Conservation (phyloP, 2,329 filamentous ascomycete genomes). For the Paecilomyces formosus region DNA sequence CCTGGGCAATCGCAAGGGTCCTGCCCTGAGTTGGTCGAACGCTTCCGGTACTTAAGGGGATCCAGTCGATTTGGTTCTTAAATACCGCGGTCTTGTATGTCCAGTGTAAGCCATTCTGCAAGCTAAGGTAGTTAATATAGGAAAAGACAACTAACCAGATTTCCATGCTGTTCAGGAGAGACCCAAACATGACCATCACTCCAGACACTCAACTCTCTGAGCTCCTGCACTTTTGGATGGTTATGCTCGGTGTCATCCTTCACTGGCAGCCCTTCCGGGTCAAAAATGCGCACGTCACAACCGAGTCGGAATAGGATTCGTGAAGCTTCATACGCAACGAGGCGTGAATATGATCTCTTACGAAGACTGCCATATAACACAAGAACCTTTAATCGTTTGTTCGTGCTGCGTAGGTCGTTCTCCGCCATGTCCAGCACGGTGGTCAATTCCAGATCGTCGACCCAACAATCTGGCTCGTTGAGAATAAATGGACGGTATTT, state of each 20-base stretch:
- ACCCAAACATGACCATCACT: slow-evolving; percentile 62
- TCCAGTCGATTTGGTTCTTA: slow-evolving; percentile 67
- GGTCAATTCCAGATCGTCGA: slow-evolving; percentile 48
- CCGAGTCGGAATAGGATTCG: slow-evolving; percentile 58
- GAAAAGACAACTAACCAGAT: slow-evolving; percentile 38
- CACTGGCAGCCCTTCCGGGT: slow-evolving; percentile 53
- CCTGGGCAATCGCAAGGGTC: slow-evolving; percentile 55
- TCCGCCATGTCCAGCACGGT: slow-evolving; percentile 47
- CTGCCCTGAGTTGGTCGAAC: slow-evolving; percentile 60
- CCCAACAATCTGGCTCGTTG: slow-evolving; percentile 44
- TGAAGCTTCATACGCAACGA: slow-evolving; percentile 53
- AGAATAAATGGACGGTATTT: slow-evolving; percentile 54
- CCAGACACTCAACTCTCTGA: slow-evolving; percentile 55
- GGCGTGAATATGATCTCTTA: slow-evolving; percentile 50
- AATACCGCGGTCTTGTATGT: slow-evolving; percentile 52
- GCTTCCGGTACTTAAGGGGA: slow-evolving; percentile 54
- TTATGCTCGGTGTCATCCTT: slow-evolving; percentile 54
- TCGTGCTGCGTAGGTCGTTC: slow-evolving; percentile 33
- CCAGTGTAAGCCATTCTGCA: slow-evolving; percentile 1
- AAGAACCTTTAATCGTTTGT: slow-evolving; percentile 46
- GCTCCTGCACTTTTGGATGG: slow-evolving; percentile 56
- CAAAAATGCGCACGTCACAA: slow-evolving; percentile 58
- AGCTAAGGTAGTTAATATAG: neutral
- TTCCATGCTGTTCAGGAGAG: slow-evolving; percentile 60
- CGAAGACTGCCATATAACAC: slow-evolving; percentile 55